These are phyloP conservation scores for Neocatenulostroma microsporum DNA, from an alignment of 2,329 filamentous ascomycete species.

Conservation along the genomic window DNA sequence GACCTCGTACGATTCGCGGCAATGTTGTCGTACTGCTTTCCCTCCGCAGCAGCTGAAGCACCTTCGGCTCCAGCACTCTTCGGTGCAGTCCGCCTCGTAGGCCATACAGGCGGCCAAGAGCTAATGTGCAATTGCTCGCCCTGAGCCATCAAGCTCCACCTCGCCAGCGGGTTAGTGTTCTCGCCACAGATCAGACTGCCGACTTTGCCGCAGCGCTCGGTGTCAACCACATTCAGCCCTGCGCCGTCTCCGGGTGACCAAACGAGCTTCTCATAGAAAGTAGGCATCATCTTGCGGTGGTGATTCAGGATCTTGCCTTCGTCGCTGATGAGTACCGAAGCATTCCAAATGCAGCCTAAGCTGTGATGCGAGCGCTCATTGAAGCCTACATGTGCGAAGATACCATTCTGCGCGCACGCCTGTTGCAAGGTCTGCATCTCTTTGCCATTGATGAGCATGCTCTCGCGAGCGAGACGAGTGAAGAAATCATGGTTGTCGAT, in stretches of 20 bases:
- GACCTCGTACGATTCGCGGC: constrained; percentile 46
- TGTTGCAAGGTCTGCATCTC: constrained; percentile 38
- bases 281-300: constrained; percentile 49
- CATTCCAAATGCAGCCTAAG: constrained; percentile 45
- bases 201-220: constrained; percentile 37
- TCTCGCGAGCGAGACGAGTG: constrained; percentile 38
- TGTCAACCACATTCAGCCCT: constrained; percentile 43
- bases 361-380: constrained; percentile 42
- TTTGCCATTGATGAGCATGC: constrained; percentile 39
- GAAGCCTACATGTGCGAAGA: constrained; percentile 45
- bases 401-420: constrained; percentile 31
- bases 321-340: constrained; percentile 41
- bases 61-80: constrained; percentile 1
- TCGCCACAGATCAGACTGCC: constrained; percentile 50
- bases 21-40: constrained; percentile 47
- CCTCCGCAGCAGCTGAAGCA: constrained; percentile 1
- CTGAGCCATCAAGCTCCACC: constrained; percentile 47
- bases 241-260: constrained; percentile 48
- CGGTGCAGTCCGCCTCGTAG: constrained; percentile 29
- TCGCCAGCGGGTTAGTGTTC: constrained; percentile 50
- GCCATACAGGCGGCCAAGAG: constrained; percentile 50
- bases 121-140: constrained; percentile 50
- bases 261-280: constrained; percentile 51
- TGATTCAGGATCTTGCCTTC: constrained; percentile 43
- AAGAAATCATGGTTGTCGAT: constrained; percentile 47